Percentiles rank a stretch among this genome's conserved stretches.
Evolutionary conservation across 306 rosid genomes (phyloP).

Genomic region (Adenanthera pavonina): DNA sequence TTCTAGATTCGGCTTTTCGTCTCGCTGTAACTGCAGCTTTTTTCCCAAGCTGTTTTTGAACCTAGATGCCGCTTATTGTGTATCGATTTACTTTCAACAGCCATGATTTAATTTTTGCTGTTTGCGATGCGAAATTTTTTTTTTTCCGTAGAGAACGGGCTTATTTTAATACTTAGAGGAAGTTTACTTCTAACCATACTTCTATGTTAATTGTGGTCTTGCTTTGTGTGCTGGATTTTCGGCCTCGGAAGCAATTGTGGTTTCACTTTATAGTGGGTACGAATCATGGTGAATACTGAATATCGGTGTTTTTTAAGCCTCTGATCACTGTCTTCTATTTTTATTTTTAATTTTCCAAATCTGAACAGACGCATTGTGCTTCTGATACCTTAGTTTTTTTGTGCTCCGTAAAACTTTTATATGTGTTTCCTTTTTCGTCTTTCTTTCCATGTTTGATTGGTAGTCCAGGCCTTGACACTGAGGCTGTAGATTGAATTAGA

Average conservation of each 20-base stretch:
- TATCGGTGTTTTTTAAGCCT: not conserved
- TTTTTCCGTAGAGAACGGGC: not conserved
- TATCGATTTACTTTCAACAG: slow-evolving; percentile 3
- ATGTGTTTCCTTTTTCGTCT: not conserved
- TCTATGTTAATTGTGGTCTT: not conserved
- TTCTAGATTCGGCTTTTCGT: slow-evolving; percentile 39
- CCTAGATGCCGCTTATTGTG: slow-evolving; percentile 42
- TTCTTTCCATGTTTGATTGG: not conserved
- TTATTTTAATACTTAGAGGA: not conserved
- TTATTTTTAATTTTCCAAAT: slow-evolving; percentile 9
- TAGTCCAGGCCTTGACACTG: not conserved
- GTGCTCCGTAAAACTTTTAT: not conserved
- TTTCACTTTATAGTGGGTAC: not conserved
- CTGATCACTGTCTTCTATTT: slow-evolving; percentile 1
- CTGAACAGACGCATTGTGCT: not conserved
- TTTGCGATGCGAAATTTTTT: slow-evolving; percentile 25
- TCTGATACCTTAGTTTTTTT: not conserved
- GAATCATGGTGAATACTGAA: slow-evolving; percentile 6
- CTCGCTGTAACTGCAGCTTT: slow-evolving; percentile 25
- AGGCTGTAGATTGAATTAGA: slow-evolving; percentile 4
- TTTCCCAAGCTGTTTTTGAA: slow-evolving; percentile 10
- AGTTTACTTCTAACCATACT: not conserved
- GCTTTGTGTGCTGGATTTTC: not conserved
- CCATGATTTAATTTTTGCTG: not conserved
- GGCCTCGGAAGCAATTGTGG: not conserved